Evolutionary conservation across 2,329 filamentous ascomycete genomes (phyloP).

Genomic region (Metarhizium guizhouense): DNA sequence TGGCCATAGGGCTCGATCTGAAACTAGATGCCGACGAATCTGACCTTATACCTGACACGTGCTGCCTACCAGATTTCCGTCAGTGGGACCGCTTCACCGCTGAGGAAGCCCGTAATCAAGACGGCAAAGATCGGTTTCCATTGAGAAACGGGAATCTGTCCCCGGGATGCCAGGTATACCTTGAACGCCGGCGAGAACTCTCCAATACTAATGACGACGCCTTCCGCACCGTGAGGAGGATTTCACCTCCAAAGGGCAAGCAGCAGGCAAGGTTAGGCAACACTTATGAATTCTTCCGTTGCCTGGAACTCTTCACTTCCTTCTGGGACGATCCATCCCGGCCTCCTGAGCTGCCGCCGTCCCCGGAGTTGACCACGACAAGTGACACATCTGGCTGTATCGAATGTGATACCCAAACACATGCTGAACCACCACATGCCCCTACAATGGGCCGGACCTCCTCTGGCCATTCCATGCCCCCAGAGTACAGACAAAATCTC

Average conservation of each 20-base stretch:
- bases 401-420: constrained; percentile 1
- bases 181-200: constrained; percentile 50
- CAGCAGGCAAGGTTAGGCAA: constrained; percentile 49
- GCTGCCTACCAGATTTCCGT: constrained; percentile 43
- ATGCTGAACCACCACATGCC: constrained; percentile 7
- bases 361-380: constrained; percentile 19
- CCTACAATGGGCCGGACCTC: constrained; percentile 29
- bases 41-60: constrained; percentile 44
- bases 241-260: constrained; percentile 45
- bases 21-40: constrained; percentile 37
- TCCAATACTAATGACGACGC: constrained; percentile 47
- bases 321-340: constrained; percentile 55
- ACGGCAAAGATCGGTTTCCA: constrained; percentile 36
- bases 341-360: constrained; percentile 20
- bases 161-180: constrained; percentile 48
- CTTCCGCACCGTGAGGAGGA: constrained; percentile 51
- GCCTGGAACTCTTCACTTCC: constrained; percentile 47
- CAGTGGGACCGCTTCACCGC: constrained; percentile 40
- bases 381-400: constrained; percentile 11
- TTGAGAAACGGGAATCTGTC: constrained; percentile 45
- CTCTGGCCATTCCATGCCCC: constrained; percentile 46
- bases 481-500: constrained; percentile 48
- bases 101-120: constrained; percentile 40
- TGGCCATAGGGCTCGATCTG: constrained; percentile 49
- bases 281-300: constrained; percentile 57